These are phyloP conservation scores for Tricholoma sp. DNA, from an alignment of 768 basidiomycete species.

Conservation along the genomic window DNA sequence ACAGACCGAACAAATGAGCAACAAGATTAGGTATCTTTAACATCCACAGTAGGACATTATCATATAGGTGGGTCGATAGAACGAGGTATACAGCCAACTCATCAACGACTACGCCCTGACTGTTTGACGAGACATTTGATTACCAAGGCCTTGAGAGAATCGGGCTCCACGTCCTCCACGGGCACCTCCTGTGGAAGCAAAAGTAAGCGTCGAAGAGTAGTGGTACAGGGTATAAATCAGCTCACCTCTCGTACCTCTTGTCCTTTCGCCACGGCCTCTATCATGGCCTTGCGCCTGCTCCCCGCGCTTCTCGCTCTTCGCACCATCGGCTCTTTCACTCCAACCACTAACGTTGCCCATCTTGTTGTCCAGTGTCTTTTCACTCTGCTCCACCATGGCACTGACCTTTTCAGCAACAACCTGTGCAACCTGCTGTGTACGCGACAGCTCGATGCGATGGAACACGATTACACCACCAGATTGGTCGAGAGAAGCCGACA, in stretches of 20 bases:
- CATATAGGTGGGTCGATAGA: background rate
- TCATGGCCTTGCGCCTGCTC: constrained; percentile 72
- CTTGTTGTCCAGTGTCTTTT: constrained; percentile 83
- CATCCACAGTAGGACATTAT: background rate
- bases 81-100: background rate
- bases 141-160: constrained; percentile 81
- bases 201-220: background rate
- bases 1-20: background rate
- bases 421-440: constrained; percentile 86
- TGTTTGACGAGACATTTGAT: constrained; percentile 57
- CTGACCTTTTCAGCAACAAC: constrained; percentile 85
- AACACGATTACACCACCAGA: constrained; percentile 88
- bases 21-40: background rate
- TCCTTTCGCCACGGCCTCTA: constrained; percentile 68
- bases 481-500: constrained; percentile 90
- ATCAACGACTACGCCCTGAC: background rate
- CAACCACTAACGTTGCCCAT: constrained; percentile 64
- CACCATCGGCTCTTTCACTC: constrained; percentile 64
- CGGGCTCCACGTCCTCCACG: constrained; percentile 68
- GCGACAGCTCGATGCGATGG: constrained; percentile 85
- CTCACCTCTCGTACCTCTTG: constrained; percentile 58
- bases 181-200: constrained; percentile 43
- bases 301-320: constrained; percentile 73
- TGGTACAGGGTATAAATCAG: constrained; percentile 2
- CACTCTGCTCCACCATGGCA: constrained; percentile 85